Conservation (phyloP, 768 basidiomycete genomes). For the Suillus variegatus region DNA sequence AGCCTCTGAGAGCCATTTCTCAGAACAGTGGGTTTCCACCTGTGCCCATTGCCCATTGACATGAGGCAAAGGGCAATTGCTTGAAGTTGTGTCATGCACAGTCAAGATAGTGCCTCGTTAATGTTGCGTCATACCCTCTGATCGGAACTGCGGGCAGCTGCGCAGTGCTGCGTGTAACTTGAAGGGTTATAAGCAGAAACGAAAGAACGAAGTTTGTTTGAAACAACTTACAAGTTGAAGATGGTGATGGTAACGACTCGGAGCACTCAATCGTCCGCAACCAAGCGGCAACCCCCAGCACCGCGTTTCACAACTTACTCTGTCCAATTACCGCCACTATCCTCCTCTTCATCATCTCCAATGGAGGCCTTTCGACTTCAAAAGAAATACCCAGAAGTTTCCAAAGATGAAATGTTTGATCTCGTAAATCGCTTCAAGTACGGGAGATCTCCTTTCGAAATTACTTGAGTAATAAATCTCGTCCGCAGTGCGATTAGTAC, state of each 20-base stretch:
- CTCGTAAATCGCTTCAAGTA: slow-evolving; percentile 97
- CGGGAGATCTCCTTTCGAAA: slow-evolving; percentile 32
- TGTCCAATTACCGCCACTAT: slow-evolving; percentile 10
- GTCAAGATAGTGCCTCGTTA: neutral
- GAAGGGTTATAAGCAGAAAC: neutral
- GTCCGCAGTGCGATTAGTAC: slow-evolving; percentile 64
- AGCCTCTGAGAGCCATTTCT: too few species aligned
- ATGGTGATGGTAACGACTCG: slow-evolving; percentile 6
- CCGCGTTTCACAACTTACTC: slow-evolving; percentile 13
- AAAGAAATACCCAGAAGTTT: slow-evolving; percentile 90
- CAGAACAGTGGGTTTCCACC: neutral
- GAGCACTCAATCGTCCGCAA: slow-evolving; percentile 12
- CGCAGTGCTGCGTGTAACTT: neutral
- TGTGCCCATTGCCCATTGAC: neutral
- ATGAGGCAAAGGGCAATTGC: neutral
- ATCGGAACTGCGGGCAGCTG: neutral
- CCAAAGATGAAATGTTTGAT: slow-evolving; percentile 92
- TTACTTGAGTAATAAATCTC: slow-evolving; percentile 8
- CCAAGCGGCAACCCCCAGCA: slow-evolving; percentile 18
- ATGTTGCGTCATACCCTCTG: neutral
- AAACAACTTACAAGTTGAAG: neutral
- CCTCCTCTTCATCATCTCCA: slow-evolving; percentile 15
- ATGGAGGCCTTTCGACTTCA: slow-evolving; percentile 88
- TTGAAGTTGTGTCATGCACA: slow-evolving; percentile 3
- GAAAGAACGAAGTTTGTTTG: neutral